A percentile compares a stretch with the other conserved stretches of the same genome.
These are phyloP conservation scores for Quillaja saponaria DNA, from an alignment of 306 rosid genomes.

Conservation along the genomic window DNA sequence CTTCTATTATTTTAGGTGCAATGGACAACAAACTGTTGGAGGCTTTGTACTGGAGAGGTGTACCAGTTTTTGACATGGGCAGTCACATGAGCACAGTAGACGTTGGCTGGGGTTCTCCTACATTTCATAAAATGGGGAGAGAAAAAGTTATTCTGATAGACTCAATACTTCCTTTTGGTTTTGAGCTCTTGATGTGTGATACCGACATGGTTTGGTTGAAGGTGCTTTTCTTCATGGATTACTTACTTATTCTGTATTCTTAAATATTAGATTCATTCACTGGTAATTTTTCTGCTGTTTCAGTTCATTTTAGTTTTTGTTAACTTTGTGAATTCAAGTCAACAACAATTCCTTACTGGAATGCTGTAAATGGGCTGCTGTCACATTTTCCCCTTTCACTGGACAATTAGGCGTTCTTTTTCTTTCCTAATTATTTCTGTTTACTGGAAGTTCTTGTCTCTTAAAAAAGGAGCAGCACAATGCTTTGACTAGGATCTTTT, in stretches of 20 bases:
- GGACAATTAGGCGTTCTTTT: neutral
- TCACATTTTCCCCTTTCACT: too few species aligned
- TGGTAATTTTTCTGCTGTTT: slow-evolving; percentile 5
- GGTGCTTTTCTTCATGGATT: slow-evolving; percentile 49
- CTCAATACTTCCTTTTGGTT: slow-evolving; percentile 78
- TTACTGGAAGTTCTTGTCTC: too few species aligned
- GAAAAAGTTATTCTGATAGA: slow-evolving; percentile 88
- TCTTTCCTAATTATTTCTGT: slow-evolving; percentile 13
- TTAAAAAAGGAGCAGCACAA: slow-evolving; percentile 24
- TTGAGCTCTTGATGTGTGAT: slow-evolving; percentile 93
- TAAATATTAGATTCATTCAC: too few species aligned
- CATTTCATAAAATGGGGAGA: slow-evolving; percentile 98
- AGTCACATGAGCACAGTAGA: slow-evolving; percentile 96
- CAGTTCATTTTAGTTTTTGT: neutral
- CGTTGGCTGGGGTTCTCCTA: slow-evolving; percentile 98
- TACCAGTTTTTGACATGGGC: slow-evolving; percentile 96
- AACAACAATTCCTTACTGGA: too few species aligned
- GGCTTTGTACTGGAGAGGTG: slow-evolving; percentile 91
- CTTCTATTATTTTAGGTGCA: slow-evolving; percentile 69
- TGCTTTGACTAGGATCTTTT: slow-evolving; percentile 7
- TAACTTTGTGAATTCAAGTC: too few species aligned
- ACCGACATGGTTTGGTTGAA: slow-evolving; percentile 99
- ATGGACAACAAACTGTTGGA: slow-evolving; percentile 92
- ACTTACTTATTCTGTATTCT: neutral
- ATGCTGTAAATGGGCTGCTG: too few species aligned